Evolutionary conservation across 257 asterid genomes (phyloP).

Genomic region (Solanum megistacrolobum): DNA sequence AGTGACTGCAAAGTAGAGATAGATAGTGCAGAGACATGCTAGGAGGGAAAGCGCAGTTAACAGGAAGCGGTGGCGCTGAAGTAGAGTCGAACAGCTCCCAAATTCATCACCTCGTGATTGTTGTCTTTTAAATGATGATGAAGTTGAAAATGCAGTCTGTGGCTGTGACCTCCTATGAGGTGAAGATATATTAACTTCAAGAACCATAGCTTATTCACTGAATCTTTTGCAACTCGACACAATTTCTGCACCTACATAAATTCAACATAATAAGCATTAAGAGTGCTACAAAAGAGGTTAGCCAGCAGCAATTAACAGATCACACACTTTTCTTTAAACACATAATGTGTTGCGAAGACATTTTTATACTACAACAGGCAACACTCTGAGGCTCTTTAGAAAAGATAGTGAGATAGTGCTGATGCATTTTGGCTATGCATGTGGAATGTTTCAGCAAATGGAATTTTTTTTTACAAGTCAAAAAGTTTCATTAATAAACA

Average conservation of each 20-base stretch:
- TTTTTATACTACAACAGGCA: background rate
- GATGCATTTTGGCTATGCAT: background rate
- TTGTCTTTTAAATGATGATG: conserved; percentile 24
- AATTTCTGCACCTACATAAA: conserved; percentile 13
- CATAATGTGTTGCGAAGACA: background rate
- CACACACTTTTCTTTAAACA: background rate
- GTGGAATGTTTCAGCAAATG: background rate
- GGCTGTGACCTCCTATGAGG: conserved; percentile 64
- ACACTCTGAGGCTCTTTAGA: background rate
- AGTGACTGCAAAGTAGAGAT: conserved; percentile 77
- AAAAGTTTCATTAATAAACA: background rate
- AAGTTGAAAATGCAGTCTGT: conserved; percentile 41
- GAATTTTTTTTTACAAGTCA: background rate
- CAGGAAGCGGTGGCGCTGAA: conserved; percentile 61
- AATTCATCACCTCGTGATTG: conserved; percentile 27
- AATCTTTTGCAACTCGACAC: conserved; percentile 4
- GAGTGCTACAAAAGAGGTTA: background rate
- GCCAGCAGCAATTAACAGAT: background rate
- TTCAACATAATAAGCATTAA: background rate
- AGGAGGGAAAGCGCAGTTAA: conserved; percentile 50
- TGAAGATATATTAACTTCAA: conserved; percentile 48
- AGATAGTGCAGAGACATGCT: conserved; percentile 46
- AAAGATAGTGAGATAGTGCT: background rate
- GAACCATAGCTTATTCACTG: conserved; percentile 25
- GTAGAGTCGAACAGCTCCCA: conserved; percentile 41